Evolutionary conservation across 2,329 filamentous ascomycete genomes (phyloP).

Genomic region (Fusarium heterosporum): DNA sequence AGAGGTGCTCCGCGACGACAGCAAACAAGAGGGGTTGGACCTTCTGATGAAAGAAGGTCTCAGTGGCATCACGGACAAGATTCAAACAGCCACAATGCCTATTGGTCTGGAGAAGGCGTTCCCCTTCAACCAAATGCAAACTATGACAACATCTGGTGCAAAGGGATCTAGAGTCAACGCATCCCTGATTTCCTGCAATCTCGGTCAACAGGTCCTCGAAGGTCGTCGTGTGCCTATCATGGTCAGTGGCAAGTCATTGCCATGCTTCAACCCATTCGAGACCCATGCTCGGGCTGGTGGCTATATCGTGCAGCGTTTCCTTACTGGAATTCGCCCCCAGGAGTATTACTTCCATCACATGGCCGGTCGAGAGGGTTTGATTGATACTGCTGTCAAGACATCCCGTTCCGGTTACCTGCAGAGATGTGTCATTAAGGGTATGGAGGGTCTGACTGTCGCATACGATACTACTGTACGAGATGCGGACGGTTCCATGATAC

Average conservation of each 20-base stretch:
- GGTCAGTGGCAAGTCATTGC: conserved; percentile 96
- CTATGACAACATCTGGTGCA: conserved; percentile 96
- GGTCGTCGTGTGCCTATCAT: conserved; percentile 94
- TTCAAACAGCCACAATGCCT: conserved; percentile 85
- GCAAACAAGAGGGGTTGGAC: conserved; percentile 92
- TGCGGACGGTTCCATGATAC: conserved; percentile 90
- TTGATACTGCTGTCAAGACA: conserved; percentile 98
- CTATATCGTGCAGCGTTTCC: conserved; percentile 94
- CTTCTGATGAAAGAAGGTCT: conserved; percentile 81
- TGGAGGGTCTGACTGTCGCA: conserved; percentile 92
- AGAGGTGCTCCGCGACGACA: conserved; percentile 89
- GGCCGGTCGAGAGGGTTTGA: conserved; percentile 97
- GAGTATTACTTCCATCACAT: conserved; percentile 99
- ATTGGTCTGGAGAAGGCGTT: conserved; percentile 88
- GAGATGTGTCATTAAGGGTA: conserved; percentile 96
- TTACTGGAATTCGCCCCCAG: conserved; percentile 96
- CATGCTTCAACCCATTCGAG: conserved; percentile 93
- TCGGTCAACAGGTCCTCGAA: conserved; percentile 96
- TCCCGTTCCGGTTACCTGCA: conserved; percentile 97
- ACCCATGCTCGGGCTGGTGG: conserved; percentile 90
- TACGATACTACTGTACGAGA: conserved; percentile 97
- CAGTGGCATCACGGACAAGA: conserved; percentile 76
- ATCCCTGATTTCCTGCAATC: conserved; percentile 96
- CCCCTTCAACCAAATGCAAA: conserved; percentile 98
- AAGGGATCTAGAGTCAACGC: conserved; percentile 95